A percentile compares a stretch with the other conserved stretches of the same genome.
These are phyloP conservation scores for Mycosphaerella arachidis DNA, from an alignment of 2,329 filamentous ascomycete genomes.

Conservation along the genomic window DNA sequence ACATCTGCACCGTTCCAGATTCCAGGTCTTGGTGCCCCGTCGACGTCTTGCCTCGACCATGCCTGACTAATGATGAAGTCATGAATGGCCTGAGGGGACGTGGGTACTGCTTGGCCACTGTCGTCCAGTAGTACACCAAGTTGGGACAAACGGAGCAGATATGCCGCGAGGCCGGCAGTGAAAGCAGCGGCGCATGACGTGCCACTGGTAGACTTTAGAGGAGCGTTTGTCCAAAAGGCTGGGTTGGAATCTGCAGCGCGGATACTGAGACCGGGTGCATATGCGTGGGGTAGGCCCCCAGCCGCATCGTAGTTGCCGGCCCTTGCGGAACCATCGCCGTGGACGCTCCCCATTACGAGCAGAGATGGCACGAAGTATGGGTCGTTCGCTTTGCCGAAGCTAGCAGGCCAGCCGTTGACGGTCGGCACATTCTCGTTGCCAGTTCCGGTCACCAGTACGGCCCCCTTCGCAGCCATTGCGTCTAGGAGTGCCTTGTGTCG, in stretches of 20 bases:
- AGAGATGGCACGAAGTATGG: background rate
- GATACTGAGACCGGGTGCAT: background rate
- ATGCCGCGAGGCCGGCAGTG: background rate
- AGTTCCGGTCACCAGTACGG: background rate
- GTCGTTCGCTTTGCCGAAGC: background rate
- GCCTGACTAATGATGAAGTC: background rate
- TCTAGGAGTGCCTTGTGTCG: background rate
- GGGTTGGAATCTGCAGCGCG: background rate
- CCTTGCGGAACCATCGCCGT: background rate
- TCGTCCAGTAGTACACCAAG: background rate
- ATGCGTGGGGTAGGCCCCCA: background rate
- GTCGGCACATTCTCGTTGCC: background rate
- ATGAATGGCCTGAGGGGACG: background rate
- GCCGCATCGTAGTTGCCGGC: background rate
- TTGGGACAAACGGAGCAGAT: background rate
- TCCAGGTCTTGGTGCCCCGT: background rate
- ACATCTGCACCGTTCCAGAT: background rate
- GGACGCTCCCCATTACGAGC: background rate
- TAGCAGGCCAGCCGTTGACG: background rate
- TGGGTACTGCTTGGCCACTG: background rate
- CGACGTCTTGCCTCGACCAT: background rate
- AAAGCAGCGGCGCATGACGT: background rate
- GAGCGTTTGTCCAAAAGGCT: background rate
- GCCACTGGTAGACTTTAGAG: background rate
- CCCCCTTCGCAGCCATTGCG: background rate